Conservation (phyloP, 345 rosid genomes). For the Lenwebbia sp. region DNA sequence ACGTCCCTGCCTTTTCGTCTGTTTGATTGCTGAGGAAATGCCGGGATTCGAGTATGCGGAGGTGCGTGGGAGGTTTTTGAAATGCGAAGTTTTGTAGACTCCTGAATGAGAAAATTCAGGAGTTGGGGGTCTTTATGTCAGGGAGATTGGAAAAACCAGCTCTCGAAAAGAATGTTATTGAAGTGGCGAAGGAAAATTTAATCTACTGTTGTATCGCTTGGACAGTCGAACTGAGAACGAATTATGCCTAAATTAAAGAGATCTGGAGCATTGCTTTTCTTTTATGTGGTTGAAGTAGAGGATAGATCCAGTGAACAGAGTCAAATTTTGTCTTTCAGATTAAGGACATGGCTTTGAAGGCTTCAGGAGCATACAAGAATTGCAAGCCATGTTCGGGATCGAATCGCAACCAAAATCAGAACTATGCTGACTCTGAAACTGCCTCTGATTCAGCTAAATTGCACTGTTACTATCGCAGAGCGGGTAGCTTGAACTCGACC, state of each 20-base stretch:
- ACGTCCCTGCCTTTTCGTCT: not conserved
- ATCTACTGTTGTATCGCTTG: not conserved
- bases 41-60: not conserved
- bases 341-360: conserved; percentile 91
- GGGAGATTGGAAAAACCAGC: not conserved
- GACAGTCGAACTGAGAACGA: not conserved
- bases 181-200: not conserved
- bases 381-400: conserved; percentile 90
- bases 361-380: conserved; percentile 81
- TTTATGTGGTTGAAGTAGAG: not conserved
- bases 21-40: conserved; percentile 3
- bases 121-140: no score
- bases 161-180: not conserved
- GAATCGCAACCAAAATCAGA: conserved; percentile 32
- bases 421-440: conserved; percentile 46
- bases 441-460: conserved; percentile 63
- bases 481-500: conserved; percentile 58
- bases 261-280: not conserved
- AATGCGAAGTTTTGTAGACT: not conserved
- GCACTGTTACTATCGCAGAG: conserved; percentile 55
- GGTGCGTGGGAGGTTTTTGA: not conserved
- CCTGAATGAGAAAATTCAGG: not conserved
- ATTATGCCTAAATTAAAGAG: not conserved
- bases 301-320: not conserved
- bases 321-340: conserved; percentile 29